phyloP scores from a whole-genome alignment of 2,329 filamentous ascomycete species.

The Alternaria sp. region DNA sequence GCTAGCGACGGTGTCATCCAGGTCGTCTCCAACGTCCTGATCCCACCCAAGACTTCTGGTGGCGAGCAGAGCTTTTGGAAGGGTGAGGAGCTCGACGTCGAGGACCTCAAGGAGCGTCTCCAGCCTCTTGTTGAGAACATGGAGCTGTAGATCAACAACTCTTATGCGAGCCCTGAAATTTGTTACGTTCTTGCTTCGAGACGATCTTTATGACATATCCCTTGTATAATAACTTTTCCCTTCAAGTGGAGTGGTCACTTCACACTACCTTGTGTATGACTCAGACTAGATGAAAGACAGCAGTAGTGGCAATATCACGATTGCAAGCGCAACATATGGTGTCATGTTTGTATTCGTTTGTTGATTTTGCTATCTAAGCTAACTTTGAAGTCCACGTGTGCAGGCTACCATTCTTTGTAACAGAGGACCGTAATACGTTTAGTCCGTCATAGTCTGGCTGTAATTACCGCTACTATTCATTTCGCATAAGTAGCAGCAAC shows the following conservation, averaged over 20 bases:
- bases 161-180: not conserved
- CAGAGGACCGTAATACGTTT: not conserved
- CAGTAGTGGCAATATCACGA: no score
- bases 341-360: no score
- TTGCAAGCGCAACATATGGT: no score
- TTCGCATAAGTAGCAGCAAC: not conserved
- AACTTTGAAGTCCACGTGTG: not conserved
- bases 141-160: constrained; percentile 35
- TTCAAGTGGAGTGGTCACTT: not conserved
- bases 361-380: no score
- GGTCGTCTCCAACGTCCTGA: constrained; percentile 73
- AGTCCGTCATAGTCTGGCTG: not conserved
- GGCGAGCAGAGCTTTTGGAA: constrained; percentile 48
- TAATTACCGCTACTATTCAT: rapidly evolving
- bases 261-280: constrained; percentile 3
- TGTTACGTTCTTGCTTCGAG: not conserved
- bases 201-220: constrained; percentile 12
- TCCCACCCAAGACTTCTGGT: constrained; percentile 71
- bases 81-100: constrained; percentile 64
- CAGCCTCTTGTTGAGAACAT: constrained; percentile 43
- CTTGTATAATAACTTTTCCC: constrained; percentile 2
- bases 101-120: constrained; percentile 66
- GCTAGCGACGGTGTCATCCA: constrained; percentile 85
- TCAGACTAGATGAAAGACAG: no score
- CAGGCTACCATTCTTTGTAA: not conserved